Evolutionary conservation across 148 eudicot species (phyloP).

Genomic region (Rhododendron ferrugineum): DNA sequence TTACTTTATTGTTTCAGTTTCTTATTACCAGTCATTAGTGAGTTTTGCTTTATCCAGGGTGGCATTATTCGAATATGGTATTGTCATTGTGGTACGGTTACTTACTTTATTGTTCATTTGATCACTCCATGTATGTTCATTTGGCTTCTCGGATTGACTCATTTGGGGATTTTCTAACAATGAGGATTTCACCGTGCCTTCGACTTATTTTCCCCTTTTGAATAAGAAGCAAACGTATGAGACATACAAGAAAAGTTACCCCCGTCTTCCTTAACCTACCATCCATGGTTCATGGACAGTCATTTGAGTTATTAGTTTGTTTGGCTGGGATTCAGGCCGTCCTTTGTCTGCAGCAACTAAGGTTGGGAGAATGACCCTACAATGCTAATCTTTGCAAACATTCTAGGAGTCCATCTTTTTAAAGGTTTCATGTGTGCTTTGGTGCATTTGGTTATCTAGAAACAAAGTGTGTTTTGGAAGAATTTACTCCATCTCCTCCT

Average conservation of each 20-base stretch:
- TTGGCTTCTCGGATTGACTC: too few relatives aligned
- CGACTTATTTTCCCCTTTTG: too few relatives aligned
- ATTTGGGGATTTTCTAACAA: too few relatives aligned
- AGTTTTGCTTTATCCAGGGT: not conserved
- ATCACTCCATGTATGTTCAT: too few relatives aligned
- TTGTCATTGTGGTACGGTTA: not conserved
- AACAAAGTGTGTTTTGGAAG: not conserved
- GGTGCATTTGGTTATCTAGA: not conserved
- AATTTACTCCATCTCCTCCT: not conserved
- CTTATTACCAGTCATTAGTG: too few relatives aligned
- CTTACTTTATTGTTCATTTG: not conserved
- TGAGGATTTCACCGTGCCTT: too few relatives aligned
- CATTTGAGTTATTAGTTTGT: not conserved
- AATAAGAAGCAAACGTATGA: too few relatives aligned
- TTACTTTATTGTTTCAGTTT: too few relatives aligned
- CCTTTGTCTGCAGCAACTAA: not conserved
- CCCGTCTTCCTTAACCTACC: too few relatives aligned
- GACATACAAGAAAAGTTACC: too few relatives aligned
- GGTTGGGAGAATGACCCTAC: not conserved
- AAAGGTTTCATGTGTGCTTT: not conserved
- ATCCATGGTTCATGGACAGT: too few relatives aligned
- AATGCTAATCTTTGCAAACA: not conserved
- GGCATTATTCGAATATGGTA: not conserved
- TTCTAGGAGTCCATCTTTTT: not conserved
- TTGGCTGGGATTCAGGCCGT: not conserved